phyloP scores from a whole-genome alignment of 345 rosid genomes.

The Dipteronia dyeriana region DNA sequence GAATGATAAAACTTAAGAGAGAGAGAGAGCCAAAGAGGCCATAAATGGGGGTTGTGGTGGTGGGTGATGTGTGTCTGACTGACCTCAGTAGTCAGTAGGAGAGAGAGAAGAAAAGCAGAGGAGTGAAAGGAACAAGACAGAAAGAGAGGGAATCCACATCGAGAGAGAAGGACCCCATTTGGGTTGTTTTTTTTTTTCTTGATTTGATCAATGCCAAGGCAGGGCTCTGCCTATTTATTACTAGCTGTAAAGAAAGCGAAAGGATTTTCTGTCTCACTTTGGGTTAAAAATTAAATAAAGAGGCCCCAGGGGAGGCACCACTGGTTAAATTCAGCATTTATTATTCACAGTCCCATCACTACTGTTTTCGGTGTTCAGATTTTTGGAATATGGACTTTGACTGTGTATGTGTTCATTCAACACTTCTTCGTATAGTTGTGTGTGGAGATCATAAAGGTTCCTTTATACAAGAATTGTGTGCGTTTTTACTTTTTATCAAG shows the following conservation, averaged over 20 bases:
- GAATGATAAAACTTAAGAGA: not conserved
- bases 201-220: too few relatives aligned
- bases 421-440: not conserved
- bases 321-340: not conserved
- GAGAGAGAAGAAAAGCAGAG: slow-evolving; percentile 19
- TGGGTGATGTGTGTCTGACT: not conserved
- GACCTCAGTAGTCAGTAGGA: not conserved
- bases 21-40: slow-evolving; percentile 4
- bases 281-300: slow-evolving; percentile 5
- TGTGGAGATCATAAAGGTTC: too few relatives aligned
- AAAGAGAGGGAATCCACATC: slow-evolving; percentile 38
- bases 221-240: not conserved
- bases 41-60: slow-evolving; percentile 24
- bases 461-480: too few relatives aligned
- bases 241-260: slow-evolving; percentile 19
- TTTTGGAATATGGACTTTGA: slow-evolving; percentile 3
- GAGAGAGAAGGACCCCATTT: slow-evolving; percentile 28
- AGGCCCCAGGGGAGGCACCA: too few relatives aligned
- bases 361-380: slow-evolving; percentile 15
- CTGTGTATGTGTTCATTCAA: not conserved
- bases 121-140: slow-evolving; percentile 64
- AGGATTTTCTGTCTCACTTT: not conserved
- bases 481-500: not conserved
- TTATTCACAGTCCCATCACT: not conserved
- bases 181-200: not conserved